Percentiles rank a stretch among this genome's conserved stretches.
phyloP scores from a whole-genome alignment of 768 basidiomycete species.

The Bullera alba region DNA sequence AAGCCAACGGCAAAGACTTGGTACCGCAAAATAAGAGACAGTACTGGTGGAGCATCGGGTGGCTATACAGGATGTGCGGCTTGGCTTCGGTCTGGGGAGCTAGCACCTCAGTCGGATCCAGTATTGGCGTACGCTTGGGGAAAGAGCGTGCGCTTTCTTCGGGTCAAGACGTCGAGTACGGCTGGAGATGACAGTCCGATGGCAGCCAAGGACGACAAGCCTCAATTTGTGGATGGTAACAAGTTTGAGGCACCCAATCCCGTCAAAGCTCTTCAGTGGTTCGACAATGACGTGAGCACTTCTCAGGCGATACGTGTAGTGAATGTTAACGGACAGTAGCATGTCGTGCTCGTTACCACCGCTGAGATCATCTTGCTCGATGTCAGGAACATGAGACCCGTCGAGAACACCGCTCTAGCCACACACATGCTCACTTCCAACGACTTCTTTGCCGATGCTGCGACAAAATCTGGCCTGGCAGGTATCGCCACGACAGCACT shows the following conservation, averaged over 20 bases:
- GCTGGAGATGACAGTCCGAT: background rate
- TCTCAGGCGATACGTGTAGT: background rate
- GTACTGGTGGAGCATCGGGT: slow-evolving; percentile 14
- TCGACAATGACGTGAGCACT: slow-evolving; percentile 72
- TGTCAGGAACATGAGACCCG: slow-evolving; percentile 52
- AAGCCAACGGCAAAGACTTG: slow-evolving; percentile 89
- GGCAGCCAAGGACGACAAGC: slow-evolving; percentile 22
- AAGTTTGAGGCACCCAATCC: slow-evolving; percentile 59
- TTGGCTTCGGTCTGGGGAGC: slow-evolving; percentile 27
- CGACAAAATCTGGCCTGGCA: background rate
- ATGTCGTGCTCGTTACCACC: slow-evolving; percentile 61
- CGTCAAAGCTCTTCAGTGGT: slow-evolving; percentile 75
- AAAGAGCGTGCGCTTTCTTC: slow-evolving; percentile 57
- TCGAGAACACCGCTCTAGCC: slow-evolving; percentile 29
- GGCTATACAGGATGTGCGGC: slow-evolving; percentile 25
- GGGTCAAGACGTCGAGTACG: slow-evolving; percentile 53
- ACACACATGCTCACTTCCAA: slow-evolving; percentile 17
- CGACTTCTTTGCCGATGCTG: slow-evolving; percentile 6
- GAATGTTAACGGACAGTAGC: slow-evolving; percentile 50
- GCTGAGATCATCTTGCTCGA: slow-evolving; percentile 65
- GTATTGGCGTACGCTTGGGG: slow-evolving; percentile 83
- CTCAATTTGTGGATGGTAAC: slow-evolving; percentile 59
- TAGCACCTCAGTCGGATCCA: slow-evolving; percentile 48
- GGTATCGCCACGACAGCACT: too few species aligned
- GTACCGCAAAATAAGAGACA: slow-evolving; percentile 49